Conservation (phyloP, 2,329 filamentous ascomycete species). For the Didymosphaeria variabile region DNA sequence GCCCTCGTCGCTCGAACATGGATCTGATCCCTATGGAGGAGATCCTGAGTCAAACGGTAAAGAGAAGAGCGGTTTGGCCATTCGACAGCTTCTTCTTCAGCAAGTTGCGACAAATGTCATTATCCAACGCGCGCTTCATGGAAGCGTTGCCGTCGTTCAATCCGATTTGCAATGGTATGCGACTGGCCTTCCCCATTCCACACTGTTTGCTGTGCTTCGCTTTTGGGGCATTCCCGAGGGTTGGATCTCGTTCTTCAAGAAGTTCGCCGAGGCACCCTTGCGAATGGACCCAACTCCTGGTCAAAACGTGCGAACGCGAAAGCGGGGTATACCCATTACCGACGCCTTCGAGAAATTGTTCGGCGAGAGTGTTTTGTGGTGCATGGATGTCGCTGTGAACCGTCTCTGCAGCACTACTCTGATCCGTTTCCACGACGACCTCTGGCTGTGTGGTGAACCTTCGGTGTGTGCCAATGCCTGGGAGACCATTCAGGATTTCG, state of each 20-base stretch:
- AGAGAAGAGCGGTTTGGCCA: slow-evolving; percentile 30
- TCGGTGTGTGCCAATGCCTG: slow-evolving; percentile 50
- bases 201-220: slow-evolving; percentile 51
- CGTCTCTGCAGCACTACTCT: slow-evolving; percentile 50
- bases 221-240: slow-evolving; percentile 53
- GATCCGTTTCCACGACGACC: slow-evolving; percentile 57
- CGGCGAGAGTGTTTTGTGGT: slow-evolving; percentile 55
- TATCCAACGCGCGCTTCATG: slow-evolving; percentile 44
- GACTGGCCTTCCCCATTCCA: slow-evolving; percentile 53
- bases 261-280: slow-evolving; percentile 53
- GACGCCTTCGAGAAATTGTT: slow-evolving; percentile 55
- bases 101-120: slow-evolving; percentile 52
- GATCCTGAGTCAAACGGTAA: slow-evolving; percentile 17
- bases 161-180: slow-evolving; percentile 57
- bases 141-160: slow-evolving; percentile 52
- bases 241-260: slow-evolving; percentile 55
- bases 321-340: slow-evolving; percentile 54
- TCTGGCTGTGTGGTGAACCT: slow-evolving; percentile 56
- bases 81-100: slow-evolving; percentile 53
- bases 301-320: slow-evolving; percentile 46
- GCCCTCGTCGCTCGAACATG: slow-evolving; percentile 34
- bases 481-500: slow-evolving; percentile 52
- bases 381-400: slow-evolving; percentile 57
- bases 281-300: slow-evolving; percentile 46
- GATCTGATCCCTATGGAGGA: slow-evolving; percentile 20